These are phyloP conservation scores for Cystobasidium ongulense DNA, from an alignment of 768 basidiomycete species.

Conservation along the genomic window DNA sequence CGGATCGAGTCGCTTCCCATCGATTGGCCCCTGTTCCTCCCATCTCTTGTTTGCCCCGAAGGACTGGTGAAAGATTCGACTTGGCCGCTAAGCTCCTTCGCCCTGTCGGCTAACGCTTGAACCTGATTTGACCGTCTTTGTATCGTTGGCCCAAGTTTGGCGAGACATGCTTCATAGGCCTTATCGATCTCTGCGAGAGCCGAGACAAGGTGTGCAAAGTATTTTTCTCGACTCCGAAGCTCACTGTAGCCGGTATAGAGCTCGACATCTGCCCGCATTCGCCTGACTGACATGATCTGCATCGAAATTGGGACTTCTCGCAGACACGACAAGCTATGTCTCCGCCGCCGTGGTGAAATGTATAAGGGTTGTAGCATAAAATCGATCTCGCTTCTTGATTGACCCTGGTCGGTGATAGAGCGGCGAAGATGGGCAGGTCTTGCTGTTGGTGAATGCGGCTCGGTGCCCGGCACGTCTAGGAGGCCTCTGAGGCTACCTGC, in stretches of 20 bases:
- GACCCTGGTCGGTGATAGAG: background rate
- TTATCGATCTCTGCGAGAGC: conserved; percentile 1
- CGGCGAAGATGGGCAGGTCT: background rate
- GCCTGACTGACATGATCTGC: background rate
- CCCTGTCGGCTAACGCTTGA: background rate
- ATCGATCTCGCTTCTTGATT: background rate
- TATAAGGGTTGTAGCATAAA: background rate
- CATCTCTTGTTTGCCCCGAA: background rate
- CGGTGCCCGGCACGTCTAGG: background rate
- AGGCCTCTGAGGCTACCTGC: background rate
- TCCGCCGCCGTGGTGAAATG: background rate
- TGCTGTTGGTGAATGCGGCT: background rate
- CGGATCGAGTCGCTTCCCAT: background rate
- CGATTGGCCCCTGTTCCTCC: background rate
- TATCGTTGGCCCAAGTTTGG: background rate
- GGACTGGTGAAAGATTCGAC: conserved; percentile 3
- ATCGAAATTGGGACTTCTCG: background rate
- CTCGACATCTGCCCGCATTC: conserved; percentile 21
- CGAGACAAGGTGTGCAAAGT: conserved; percentile 14
- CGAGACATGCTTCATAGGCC: conserved; percentile 7
- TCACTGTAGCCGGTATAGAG: background rate
- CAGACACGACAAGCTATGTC: background rate
- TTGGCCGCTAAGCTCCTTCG: background rate
- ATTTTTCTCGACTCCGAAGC: background rate
- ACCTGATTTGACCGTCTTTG: background rate